Evolutionary conservation across 129 eudicot genomes (phyloP).

Genomic region (Sambucus nigra): DNA sequence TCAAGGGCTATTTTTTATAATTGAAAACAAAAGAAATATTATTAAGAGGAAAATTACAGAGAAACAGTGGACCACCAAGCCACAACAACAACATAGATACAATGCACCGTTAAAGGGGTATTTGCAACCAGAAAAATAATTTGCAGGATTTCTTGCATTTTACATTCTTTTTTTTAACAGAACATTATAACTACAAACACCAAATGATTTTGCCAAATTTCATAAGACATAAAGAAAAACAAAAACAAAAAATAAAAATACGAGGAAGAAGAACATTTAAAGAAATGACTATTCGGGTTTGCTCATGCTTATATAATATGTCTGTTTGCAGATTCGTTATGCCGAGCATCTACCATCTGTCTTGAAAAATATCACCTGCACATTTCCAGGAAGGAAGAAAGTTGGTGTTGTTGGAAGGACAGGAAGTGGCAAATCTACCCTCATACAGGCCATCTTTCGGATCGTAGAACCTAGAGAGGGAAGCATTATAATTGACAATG

Average conservation of each 20-base stretch:
- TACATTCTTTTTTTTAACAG: too few relatives aligned
- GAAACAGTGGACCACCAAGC: too few relatives aligned
- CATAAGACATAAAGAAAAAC: background rate
- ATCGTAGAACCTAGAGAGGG: conserved; percentile 82
- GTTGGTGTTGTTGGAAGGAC: conserved; percentile 99
- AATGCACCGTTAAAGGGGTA: too few relatives aligned
- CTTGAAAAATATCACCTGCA: conserved; percentile 81
- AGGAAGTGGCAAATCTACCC: conserved; percentile 97
- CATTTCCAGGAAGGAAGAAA: conserved; percentile 90
- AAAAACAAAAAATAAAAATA: background rate
- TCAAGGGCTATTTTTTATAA: too few relatives aligned
- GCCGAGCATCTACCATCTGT: conserved; percentile 98
- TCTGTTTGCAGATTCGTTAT: conserved; percentile 66
- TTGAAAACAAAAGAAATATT: too few relatives aligned
- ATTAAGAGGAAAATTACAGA: too few relatives aligned
- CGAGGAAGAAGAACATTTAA: background rate
- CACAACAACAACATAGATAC: too few relatives aligned
- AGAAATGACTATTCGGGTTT: background rate
- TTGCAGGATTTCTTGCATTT: too few relatives aligned
- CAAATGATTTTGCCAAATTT: too few relatives aligned
- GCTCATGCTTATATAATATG: background rate
- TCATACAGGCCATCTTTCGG: conserved; percentile 88
- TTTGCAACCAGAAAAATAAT: too few relatives aligned
- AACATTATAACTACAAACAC: too few relatives aligned
- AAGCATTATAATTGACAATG: conserved; percentile 66